Conservation (phyloP, 2,329 filamentous ascomycete genomes). For the Zymoseptoria ardabiliae region DNA sequence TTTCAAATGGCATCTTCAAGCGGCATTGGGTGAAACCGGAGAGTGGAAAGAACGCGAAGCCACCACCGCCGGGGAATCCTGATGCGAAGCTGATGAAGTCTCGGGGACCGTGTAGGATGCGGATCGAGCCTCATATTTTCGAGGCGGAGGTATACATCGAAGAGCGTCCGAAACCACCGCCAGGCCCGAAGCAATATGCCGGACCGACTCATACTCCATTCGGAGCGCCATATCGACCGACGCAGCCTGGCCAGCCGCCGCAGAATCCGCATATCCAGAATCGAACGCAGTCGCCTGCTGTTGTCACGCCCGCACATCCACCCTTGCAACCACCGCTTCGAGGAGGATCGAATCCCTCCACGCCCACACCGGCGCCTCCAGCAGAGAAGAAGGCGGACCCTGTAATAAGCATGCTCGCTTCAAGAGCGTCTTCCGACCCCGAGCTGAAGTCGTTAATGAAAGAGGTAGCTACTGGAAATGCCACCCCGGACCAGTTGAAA, state of each 20-base stretch:
- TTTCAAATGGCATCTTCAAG: conserved; percentile 60
- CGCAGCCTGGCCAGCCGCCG: conserved; percentile 13
- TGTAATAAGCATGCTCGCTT: conserved; percentile 72
- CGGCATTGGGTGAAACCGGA: conserved; percentile 70
- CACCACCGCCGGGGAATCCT: conserved; percentile 40
- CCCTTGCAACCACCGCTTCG: conserved; percentile 5
- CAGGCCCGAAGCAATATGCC: conserved; percentile 21
- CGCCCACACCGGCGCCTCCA: conserved; percentile 6
- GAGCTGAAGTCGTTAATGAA: conserved; percentile 74
- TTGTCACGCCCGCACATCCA: neutral
- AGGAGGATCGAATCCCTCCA: neutral
- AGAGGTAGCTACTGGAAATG: conserved; percentile 68
- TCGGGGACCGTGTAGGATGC: conserved; percentile 65
- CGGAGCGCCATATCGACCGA: conserved; percentile 17
- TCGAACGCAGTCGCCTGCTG: conserved; percentile 1
- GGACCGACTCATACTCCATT: conserved; percentile 4
- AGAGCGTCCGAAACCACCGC: conserved; percentile 53
- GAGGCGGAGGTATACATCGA: conserved; percentile 68
- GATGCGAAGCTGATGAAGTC: conserved; percentile 37
- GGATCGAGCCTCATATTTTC: conserved; percentile 72
- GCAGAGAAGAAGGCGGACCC: conserved; percentile 49
- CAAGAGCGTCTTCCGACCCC: conserved; percentile 65
- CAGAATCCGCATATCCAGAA: conserved; percentile 11
- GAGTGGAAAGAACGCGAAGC: conserved; percentile 56
- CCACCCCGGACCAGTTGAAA: conserved; percentile 61